Base-by-base conservation (phyloP, 1,139 yeast species). In the Saccharomyces hybrid region DNA sequence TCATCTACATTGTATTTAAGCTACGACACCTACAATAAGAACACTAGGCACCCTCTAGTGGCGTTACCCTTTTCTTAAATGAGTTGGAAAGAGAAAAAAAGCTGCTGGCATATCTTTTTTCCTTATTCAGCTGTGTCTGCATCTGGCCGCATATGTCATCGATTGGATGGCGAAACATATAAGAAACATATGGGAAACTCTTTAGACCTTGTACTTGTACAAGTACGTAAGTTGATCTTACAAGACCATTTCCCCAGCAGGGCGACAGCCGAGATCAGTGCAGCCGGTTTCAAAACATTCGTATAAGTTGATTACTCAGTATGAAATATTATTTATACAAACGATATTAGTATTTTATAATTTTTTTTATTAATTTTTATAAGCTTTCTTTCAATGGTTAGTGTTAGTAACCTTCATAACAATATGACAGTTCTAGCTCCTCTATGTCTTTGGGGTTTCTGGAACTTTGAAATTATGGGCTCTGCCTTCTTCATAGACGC, bases 401-500 rank as follows among this genome's bases (percentile, higher is more conserved):
- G 25, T 23, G 42, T 1, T 16, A 8, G 13, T 8, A 11, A 19
- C 23, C 5, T 38, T 38, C 23, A 14, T 38, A 38, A 38, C 23
- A 16, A 8, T 8, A 38, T 4, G 23, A 3, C 8, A 16, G 23
- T 38, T 3, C 11, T 14, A 1, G 1, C 23, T 38, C 42, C n/a
- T 14, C 23, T 16, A 38, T 16, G 23, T 8, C 23, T 16, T 16
- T 16, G 23, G n/a, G 6, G 19, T 38, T 38, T 38, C 42, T 38
- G 89, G 89, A 3, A 86, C 86, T 60, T 75, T 79, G 70, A 80
- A 85, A 60, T 82, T 79, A 42, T 77, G 67, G 49, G 73, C 72
- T 56, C 82, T 79, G 1, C 99, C 99, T 67, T 88, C 96, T 31
- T 78, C 75, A 65, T 91, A 91, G 11, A 95, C 78, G 49, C 79